A percentile compares a stretch with the other conserved stretches of the same genome.
These are phyloP conservation scores for Aspergillus novofumigatus DNA, from an alignment of 2,329 filamentous ascomycete genomes.

Conservation along the genomic window DNA sequence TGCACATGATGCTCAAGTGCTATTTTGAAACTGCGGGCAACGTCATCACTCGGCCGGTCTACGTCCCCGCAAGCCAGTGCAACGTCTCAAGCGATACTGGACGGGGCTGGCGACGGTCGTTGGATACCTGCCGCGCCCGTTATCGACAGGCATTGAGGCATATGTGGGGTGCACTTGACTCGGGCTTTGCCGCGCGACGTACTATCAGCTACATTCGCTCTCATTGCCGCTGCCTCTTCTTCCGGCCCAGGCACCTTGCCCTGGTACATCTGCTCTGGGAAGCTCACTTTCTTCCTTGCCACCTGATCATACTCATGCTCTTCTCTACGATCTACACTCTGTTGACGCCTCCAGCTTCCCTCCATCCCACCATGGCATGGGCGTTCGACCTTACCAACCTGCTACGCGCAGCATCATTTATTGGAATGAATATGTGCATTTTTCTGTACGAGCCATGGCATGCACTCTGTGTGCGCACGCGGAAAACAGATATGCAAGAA, in stretches of 20 bases:
- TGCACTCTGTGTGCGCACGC: slow-evolving; percentile 54
- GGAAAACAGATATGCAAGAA: slow-evolving; percentile 63
- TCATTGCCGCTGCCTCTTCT: background rate
- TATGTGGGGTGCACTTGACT: slow-evolving; percentile 72
- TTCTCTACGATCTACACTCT: slow-evolving; percentile 59
- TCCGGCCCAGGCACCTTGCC: slow-evolving; percentile 46
- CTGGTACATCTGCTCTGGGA: slow-evolving; percentile 67
- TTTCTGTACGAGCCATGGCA: slow-evolving; percentile 67
- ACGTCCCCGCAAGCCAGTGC: slow-evolving; percentile 58
- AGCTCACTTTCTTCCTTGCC: slow-evolving; percentile 67
- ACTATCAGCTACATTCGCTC: slow-evolving; percentile 29
- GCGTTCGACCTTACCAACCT: slow-evolving; percentile 58
- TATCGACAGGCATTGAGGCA: slow-evolving; percentile 70
- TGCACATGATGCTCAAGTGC: slow-evolving; percentile 76
- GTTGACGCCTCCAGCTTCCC: slow-evolving; percentile 49
- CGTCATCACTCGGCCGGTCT: slow-evolving; percentile 59
- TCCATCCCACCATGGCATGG: slow-evolving; percentile 52
- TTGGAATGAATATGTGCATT: slow-evolving; percentile 60
- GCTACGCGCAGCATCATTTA: slow-evolving; percentile 58
- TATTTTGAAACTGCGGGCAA: slow-evolving; percentile 71
- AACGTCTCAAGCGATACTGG: background rate
- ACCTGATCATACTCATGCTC: slow-evolving; percentile 62
- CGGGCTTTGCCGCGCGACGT: slow-evolving; percentile 60
- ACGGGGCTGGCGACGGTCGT: slow-evolving; percentile 35
- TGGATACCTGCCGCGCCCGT: slow-evolving; percentile 59